A percentile compares a stretch with the other conserved stretches of the same genome.
Conservation (phyloP, 2,329 filamentous ascomycete species). For the Neonectria coccinea region DNA sequence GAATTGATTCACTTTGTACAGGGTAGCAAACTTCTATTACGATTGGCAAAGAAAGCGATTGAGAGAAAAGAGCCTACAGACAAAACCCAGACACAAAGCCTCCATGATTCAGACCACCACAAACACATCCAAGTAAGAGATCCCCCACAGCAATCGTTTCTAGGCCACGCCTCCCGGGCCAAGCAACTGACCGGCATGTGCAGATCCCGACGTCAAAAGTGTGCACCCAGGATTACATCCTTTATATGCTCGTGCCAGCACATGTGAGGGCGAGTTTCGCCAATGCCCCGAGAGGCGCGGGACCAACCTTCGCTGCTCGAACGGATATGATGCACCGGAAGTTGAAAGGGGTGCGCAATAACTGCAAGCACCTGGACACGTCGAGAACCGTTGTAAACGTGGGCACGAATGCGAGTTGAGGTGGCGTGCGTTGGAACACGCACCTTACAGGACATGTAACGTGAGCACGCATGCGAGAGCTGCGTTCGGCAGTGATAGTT, state of each 20-base stretch:
- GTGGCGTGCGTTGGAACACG: conserved; percentile 15
- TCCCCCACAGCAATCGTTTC: not conserved
- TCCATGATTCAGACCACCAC: not conserved
- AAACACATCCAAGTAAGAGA: not conserved
- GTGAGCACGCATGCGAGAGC: conserved; percentile 4
- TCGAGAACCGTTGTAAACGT: not conserved
- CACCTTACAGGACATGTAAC: conserved; percentile 18
- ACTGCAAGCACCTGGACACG: conserved; percentile 2
- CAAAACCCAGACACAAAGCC: not conserved
- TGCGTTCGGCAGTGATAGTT: conserved; percentile 4
- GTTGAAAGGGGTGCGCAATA: not conserved
- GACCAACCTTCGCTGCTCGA: conserved; percentile 2
- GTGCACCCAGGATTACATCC: not conserved
- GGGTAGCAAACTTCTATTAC: not conserved
- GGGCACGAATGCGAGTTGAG: conserved; percentile 2
- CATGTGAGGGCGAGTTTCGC: not conserved
- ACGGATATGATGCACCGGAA: not conserved
- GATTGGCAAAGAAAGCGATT: not conserved
- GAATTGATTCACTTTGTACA: not conserved
- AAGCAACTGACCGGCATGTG: conserved; percentile 5
- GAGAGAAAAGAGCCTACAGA: not conserved
- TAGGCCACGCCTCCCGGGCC: not conserved
- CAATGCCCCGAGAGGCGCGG: conserved; percentile 10
- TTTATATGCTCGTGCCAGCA: too few relatives aligned
- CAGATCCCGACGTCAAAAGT: conserved; percentile 5